Evolutionary conservation across 345 rosid species (phyloP), one percentile per base, ranked within the genome.

Genomic region (Brassica carinata): DNA sequence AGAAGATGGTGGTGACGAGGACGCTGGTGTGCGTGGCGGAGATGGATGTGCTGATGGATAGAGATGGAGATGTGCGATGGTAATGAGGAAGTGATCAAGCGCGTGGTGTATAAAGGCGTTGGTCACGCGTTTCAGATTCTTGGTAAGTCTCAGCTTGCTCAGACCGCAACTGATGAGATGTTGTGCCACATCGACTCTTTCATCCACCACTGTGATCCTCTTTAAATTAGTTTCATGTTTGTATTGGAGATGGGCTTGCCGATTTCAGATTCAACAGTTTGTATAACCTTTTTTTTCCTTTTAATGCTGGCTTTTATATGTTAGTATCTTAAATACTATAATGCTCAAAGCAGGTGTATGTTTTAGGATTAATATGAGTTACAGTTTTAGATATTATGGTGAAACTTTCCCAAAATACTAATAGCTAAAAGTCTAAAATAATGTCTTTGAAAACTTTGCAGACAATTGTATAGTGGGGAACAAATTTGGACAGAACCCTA

Each of bases 51-150:
- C 29, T 92, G 86, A 89, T 79, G 83, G 97, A 94, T 48, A 83
- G 94, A n/a, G 82, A 71, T 88, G 83, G 89, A 86, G 82, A 85
- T 86, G 75, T 85, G 87, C 14, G 75, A 14, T 65, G 89, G 51
- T 74, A 48, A 84, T 33, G 77, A 85, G 79, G 69, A 84, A 48
- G 64, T 58, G 67, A 89, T 87, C 62, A 85, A 89, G 77, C 83
- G 79, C 38, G 91, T 87, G 75, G 71, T 85, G 67, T 88, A 75
- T 64, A 74, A 66, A 87, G 94, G 94, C 55, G 94, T 93, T n/a
- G 98, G 98, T 0, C 98, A 93, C 81, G 96, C 90, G 62, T 93
- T 93, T 85, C 96, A 93, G 68, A 80, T 93, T 78, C 90, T 93
- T 4, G 77, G 85, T 7, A 87, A 84, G 87, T 85, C 92, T 68